Conservation (phyloP, 306 rosid species). For the Amphicarpaea edgeworthii region DNA sequence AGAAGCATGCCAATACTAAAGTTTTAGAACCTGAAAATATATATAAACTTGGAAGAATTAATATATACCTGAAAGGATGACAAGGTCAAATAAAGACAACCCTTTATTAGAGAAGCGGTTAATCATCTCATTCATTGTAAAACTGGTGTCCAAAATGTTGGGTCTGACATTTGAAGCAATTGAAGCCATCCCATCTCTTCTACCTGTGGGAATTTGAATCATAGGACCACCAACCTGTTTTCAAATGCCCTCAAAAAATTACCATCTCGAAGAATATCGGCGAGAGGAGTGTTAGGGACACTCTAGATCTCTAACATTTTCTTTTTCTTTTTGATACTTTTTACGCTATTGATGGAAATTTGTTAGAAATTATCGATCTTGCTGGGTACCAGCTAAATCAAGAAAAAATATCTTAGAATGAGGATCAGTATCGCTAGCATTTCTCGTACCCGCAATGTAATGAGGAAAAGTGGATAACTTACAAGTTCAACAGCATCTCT, state of each 20-base stretch:
- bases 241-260: slow-evolving; percentile 28
- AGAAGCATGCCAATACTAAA: slow-evolving; percentile 5
- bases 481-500: slow-evolving; percentile 87
- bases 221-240: slow-evolving; percentile 79
- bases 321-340: too few relatives aligned
- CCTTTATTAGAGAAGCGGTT: slow-evolving; percentile 74
- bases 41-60: not conserved
- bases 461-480: slow-evolving; percentile 43
- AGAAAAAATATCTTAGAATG: too few relatives aligned
- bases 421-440: too few relatives aligned
- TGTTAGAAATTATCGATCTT: too few relatives aligned
- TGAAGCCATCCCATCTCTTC: slow-evolving; percentile 80
- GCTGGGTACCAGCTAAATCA: too few relatives aligned
- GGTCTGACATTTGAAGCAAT: slow-evolving; percentile 74
- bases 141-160: slow-evolving; percentile 82
- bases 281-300: too few relatives aligned
- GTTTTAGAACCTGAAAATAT: not conserved
- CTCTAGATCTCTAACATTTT: too few relatives aligned
- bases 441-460: too few relatives aligned
- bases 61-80: slow-evolving; percentile 71
- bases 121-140: slow-evolving; percentile 74
- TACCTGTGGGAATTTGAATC: slow-evolving; percentile 74
- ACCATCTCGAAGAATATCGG: too few relatives aligned
- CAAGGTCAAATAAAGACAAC: slow-evolving; percentile 75
- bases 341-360: too few relatives aligned